Conservation (phyloP, 176 grass and related monocot genomes). For the Phyllostachys edulis region DNA sequence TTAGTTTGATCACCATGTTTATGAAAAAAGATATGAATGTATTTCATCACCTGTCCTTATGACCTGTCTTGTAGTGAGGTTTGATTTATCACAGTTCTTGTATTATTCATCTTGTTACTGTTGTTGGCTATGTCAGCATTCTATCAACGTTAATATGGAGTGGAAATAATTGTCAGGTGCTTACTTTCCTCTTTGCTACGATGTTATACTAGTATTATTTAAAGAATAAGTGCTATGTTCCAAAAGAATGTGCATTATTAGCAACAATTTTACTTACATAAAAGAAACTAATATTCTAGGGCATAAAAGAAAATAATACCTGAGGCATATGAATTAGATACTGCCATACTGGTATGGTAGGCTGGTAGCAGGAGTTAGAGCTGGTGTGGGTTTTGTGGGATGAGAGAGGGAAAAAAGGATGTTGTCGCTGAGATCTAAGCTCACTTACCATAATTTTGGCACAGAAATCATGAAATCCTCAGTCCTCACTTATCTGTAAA, state of each 20-base stretch:
- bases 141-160: background rate
- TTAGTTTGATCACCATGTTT: background rate
- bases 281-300: background rate
- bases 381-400: background rate
- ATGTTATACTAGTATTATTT: background rate
- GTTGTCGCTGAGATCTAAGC: background rate
- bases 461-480: constrained; percentile 9
- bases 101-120: background rate
- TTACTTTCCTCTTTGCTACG: background rate
- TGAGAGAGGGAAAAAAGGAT: background rate
- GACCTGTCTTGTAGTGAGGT: background rate
- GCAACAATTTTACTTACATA: background rate
- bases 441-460: constrained; percentile 1
- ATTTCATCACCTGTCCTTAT: background rate
- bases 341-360: no score
- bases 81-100: background rate
- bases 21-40: background rate
- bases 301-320: background rate
- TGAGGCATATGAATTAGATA: background rate
- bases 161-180: background rate
- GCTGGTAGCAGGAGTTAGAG: background rate
- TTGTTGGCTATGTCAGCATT: background rate
- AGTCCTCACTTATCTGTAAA: background rate
- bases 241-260: background rate
- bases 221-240: background rate